Evolutionary conservation across 768 basidiomycete genomes (phyloP), one percentile per base, ranked within the genome.

Genomic region (Lyophyllum shimeji): DNA sequence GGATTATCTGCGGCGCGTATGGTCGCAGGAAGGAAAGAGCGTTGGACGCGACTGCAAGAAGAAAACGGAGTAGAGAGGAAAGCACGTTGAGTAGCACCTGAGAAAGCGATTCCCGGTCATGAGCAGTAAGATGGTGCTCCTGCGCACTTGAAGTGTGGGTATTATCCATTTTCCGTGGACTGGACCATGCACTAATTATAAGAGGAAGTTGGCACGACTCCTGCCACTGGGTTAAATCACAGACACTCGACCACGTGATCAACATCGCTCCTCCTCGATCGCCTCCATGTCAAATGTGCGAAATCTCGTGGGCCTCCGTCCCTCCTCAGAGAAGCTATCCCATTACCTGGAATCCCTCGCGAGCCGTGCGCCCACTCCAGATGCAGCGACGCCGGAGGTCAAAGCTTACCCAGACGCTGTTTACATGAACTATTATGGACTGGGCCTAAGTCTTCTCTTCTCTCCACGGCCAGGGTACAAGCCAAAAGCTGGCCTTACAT

Each of bases 371-470:
- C 58, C 57, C 18, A 46, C 57, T n/a, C 39, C 67, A 15, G 50
- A 58, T 18, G 49, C 59, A 17, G 33, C 66, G 4, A 62, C 60
- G n/a, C 86, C 90, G 29, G 82, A 90, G 62, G 73, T 93, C 70
- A 93, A 91, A 67, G 76, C 84, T 0, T 95, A 92, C 68, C 67
- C 90, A 25, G 93, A 97, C 68, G 81, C 82, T 7, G 84, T 93
- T 60, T 98, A 95, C 76, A 82, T 91, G 75, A 95, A 92, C 69
- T 95, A 93, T 74, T 81, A 79, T 65, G 29, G 78, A 0, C 77
- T 95, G 27, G 95, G 95, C 11, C 64, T 96, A 63, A 95, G 93
- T 60, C 72, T 97, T 45, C 82, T 89, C 62, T 95, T 89, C 74
- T 60, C 77, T 21, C 92, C 93, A 5, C 71, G 71, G 49, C 73